A percentile compares a stretch with the other conserved stretches of the same genome.
phyloP scores from a whole-genome alignment of 2,329 filamentous ascomycete species.

The Hypomyces rosellus region DNA sequence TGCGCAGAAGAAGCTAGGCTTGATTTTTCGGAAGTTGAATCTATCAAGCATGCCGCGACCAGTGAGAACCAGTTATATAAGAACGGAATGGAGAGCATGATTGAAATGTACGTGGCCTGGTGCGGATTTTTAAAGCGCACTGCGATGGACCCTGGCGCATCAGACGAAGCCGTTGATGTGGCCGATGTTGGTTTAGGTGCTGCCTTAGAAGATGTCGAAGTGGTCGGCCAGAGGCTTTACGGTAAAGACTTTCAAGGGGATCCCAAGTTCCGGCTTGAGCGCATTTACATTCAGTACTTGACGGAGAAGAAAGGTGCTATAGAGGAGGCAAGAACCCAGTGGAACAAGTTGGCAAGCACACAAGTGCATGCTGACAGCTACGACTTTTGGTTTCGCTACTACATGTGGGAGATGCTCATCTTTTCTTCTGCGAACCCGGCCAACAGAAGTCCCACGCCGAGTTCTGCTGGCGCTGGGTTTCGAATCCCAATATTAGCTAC shows the following conservation, averaged over 20 bases:
- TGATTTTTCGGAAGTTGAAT: conserved; percentile 73
- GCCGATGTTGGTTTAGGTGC: conserved; percentile 84
- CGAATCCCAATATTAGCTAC: conserved; percentile 70
- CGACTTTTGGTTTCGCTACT: conserved; percentile 91
- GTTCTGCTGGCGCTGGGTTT: conserved; percentile 38
- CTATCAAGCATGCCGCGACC: conserved; percentile 88
- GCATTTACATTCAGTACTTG: conserved; percentile 86
- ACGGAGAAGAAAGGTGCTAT: conserved; percentile 76
- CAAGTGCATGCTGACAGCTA: conserved; percentile 67
- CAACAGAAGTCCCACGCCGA: conserved; percentile 48
- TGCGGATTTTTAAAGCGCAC: conserved; percentile 86
- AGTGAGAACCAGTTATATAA: conserved; percentile 78
- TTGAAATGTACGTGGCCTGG: conserved; percentile 91
- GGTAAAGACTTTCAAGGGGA: conserved; percentile 76
- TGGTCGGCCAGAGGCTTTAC: conserved; percentile 70
- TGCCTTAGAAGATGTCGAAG: conserved; percentile 77
- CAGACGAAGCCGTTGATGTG: conserved; percentile 78
- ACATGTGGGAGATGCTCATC: conserved; percentile 79
- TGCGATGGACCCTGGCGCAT: conserved; percentile 66
- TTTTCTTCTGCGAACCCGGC: conserved; percentile 40
- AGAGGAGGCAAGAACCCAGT: conserved; percentile 70
- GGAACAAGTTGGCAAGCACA: conserved; percentile 62
- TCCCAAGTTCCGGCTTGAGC: conserved; percentile 79
- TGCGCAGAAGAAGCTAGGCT: conserved; percentile 73
- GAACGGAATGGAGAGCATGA: conserved; percentile 77